These are phyloP conservation scores for Botrytis tulipae DNA, from an alignment of 2,329 filamentous ascomycete genomes.

Conservation along the genomic window DNA sequence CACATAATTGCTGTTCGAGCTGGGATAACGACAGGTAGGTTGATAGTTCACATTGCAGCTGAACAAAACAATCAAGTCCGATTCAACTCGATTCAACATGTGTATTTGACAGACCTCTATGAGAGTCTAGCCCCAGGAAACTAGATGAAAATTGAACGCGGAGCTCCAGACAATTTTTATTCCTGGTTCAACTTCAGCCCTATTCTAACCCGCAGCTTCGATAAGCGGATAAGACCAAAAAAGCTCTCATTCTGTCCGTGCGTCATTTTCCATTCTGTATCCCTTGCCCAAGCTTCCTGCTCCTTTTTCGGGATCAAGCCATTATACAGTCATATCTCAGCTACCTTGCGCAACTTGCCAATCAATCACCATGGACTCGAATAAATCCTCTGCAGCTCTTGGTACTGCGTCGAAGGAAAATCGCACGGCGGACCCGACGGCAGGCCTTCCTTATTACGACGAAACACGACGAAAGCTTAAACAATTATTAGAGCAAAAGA, in stretches of 20 bases:
- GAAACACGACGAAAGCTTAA: conserved; percentile 66
- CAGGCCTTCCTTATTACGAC: conserved; percentile 66
- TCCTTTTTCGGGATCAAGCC: not conserved
- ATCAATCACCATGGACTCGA: not conserved
- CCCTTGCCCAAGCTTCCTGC: conserved; percentile 1
- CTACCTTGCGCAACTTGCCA: not conserved
- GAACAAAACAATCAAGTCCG: not conserved
- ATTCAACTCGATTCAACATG: not conserved
- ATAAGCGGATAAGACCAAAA: conserved; percentile 20
- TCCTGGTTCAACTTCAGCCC: conserved; percentile 3
- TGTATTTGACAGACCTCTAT: not conserved
- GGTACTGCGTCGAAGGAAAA: conserved; percentile 41
- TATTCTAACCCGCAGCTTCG: conserved; percentile 1
- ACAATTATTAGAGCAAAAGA: conserved; percentile 64
- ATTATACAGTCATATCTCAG: not conserved
- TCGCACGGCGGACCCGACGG: conserved; percentile 45
- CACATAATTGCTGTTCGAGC: not conserved
- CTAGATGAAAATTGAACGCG: not conserved
- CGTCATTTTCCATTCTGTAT: not conserved
- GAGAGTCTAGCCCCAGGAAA: not conserved
- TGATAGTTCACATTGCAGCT: not conserved
- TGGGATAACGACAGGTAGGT: not conserved
- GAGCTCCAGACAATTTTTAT: not conserved
- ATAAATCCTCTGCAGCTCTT: not conserved
- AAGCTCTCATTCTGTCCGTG: conserved; percentile 1